Evolutionary conservation across 768 basidiomycete genomes (phyloP).

Genomic region (Terana coerulea): DNA sequence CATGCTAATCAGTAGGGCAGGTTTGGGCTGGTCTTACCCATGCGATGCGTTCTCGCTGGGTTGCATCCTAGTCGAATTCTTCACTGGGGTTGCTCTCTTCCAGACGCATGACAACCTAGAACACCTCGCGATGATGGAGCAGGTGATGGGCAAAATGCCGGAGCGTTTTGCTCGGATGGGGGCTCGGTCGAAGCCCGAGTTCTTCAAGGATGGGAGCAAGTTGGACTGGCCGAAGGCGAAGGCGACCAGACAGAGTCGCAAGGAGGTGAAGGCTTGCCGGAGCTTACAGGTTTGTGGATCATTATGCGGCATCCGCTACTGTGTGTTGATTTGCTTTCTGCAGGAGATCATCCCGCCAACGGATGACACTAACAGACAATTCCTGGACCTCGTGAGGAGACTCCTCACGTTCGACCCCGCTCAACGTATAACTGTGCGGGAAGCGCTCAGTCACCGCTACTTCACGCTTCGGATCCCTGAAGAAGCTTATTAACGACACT

Average conservation of each 20-base stretch:
- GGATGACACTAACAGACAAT: constrained; percentile 71
- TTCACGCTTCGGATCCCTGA: constrained; percentile 65
- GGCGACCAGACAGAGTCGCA: constrained; percentile 85
- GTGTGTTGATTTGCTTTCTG: neutral
- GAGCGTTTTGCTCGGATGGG: constrained; percentile 75
- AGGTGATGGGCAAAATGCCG: constrained; percentile 98
- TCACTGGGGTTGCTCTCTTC: constrained; percentile 96
- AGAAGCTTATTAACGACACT: constrained; percentile 49
- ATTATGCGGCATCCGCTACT: neutral
- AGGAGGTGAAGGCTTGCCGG: constrained; percentile 87
- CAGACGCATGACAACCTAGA: constrained; percentile 99
- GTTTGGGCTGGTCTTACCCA: constrained; percentile 96
- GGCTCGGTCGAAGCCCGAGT: constrained; percentile 82
- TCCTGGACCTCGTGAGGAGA: constrained; percentile 83
- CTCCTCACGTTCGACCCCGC: constrained; percentile 89
- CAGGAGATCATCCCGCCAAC: constrained; percentile 83
- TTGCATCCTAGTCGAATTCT: constrained; percentile 98
- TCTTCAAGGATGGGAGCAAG: constrained; percentile 82
- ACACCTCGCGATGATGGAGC: constrained; percentile 99
- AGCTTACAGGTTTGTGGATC: constrained; percentile 58
- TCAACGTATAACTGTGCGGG: constrained; percentile 82
- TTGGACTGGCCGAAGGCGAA: constrained; percentile 92
- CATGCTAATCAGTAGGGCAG: too few relatives aligned
- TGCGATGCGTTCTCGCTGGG: constrained; percentile 99
- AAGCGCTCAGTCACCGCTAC: constrained; percentile 86